Evolutionary conservation across 805 yeast genomes (phyloP).

Genomic region (Ogataea methanolica): DNA sequence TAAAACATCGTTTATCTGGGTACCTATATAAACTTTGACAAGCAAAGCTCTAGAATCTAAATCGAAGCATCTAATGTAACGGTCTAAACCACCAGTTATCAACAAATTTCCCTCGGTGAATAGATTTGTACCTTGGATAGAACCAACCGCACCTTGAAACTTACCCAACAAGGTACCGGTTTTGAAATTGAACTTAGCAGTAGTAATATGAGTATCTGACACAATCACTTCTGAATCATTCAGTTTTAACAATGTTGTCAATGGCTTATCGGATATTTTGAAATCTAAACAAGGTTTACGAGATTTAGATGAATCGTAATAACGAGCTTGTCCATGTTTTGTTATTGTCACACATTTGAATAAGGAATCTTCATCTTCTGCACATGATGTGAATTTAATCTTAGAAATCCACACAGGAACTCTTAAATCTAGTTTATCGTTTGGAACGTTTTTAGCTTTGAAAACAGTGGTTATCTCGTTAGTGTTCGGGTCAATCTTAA

Average conservation of each 20-base stretch:
- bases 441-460: conserved; percentile 78
- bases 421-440: conserved; percentile 70
- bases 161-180: conserved; percentile 60
- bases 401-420: conserved; percentile 78
- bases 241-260: conserved; percentile 38
- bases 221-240: conserved; percentile 48
- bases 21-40: conserved; percentile 73
- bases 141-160: conserved; percentile 73
- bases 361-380: conserved; percentile 31
- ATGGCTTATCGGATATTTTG: conserved; percentile 51
- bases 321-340: conserved; percentile 67
- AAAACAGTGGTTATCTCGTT: conserved; percentile 38
- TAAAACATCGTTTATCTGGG: conserved; percentile 55
- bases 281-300: conserved; percentile 60
- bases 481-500: conserved; percentile 25
- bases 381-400: conserved; percentile 38
- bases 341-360: conserved; percentile 64
- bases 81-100: conserved; percentile 80
- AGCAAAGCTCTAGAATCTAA: conserved; percentile 50
- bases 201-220: conserved; percentile 66
- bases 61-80: conserved; percentile 78
- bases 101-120: conserved; percentile 39
- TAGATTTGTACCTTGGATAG: conserved; percentile 43
- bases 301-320: conserved; percentile 65
- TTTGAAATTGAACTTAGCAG: conserved; percentile 49